Conservation (phyloP, 2,329 filamentous ascomycete genomes). For the Amphichorda felina region DNA sequence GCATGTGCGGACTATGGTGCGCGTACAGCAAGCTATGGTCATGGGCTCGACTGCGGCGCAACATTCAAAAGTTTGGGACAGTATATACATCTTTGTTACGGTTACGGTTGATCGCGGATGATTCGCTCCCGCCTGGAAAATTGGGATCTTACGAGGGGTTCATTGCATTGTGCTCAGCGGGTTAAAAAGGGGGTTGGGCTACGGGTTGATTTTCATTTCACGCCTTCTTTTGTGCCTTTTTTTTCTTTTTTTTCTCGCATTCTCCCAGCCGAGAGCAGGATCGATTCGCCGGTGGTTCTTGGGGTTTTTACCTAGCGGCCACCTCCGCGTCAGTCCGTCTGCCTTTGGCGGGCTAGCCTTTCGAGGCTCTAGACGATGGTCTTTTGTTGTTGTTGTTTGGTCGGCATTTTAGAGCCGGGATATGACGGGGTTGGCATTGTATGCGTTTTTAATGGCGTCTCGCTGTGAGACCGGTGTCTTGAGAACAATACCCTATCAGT, state of each 20-base stretch:
- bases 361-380: neutral
- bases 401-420: neutral
- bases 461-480: neutral
- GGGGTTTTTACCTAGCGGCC: too few species aligned
- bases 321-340: neutral
- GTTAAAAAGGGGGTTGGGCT: slow-evolving; percentile 13
- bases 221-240: slow-evolving; percentile 4
- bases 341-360: neutral
- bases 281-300: too few species aligned
- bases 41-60: neutral
- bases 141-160: slow-evolving; percentile 18
- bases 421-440: neutral
- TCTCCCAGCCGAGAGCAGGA: too few species aligned
- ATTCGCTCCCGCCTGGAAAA: slow-evolving; percentile 12
- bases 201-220: slow-evolving; percentile 4
- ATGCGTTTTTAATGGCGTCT: neutral
- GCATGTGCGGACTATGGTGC: neutral
- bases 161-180: slow-evolving; percentile 26
- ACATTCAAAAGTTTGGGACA: slow-evolving; percentile 12
- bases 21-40: neutral
- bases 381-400: neutral
- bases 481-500: neutral
- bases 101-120: slow-evolving; percentile 11
- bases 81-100: slow-evolving; percentile 13
- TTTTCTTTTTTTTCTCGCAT: slow-evolving; percentile 1